Evolutionary conservation across 306 rosid species (phyloP), one percentile per base, ranked within the genome.

Genomic region (Malus sylvestris): DNA sequence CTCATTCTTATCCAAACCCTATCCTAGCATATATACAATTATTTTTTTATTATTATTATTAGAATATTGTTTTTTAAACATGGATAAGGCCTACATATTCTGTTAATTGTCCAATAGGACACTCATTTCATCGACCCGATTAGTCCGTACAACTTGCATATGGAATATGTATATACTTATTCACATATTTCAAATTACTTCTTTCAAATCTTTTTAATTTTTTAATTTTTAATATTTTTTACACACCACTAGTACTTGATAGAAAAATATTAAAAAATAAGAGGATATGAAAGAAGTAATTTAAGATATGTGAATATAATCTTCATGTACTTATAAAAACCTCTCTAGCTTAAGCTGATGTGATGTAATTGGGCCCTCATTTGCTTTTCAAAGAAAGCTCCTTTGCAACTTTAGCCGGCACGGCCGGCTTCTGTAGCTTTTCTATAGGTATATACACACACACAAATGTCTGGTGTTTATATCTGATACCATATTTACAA

Each of bases 1-100:
- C 74, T 9, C 67, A 38, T 67, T 60, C 76, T 68, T 73, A 29
- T 78, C 82, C 75, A 60, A 46, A 61, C 44, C 79, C 72, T 73
- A 78, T 68, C 73, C 15, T 6, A 61, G 62, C 14, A 22, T 2
- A 4, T 19, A 46, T 46, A 61, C 35, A 30, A 30, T 30, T 35
- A 12, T 27, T 16, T 25, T 23, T 23, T 8, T 25, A 25, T 27
- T 64, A 33, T 38, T 55, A 45, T 69, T 42, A 69, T 44, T 29
- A 75, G 4, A 58, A 13, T 25, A 33, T 79, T 53, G 35, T 65
- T 10, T 62, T 51, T 62, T 35, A 55, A 63, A 25, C 63, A 13
- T 11, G 3, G 15, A 4, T n/a, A 16, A 16, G 16, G 3, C 13
- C 13, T 29, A 23, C 8, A 13, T 23, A 40, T 42, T 77, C 55